Percentiles rank a stretch among this genome's conserved stretches.
These are phyloP conservation scores for Stephania yunnanensis DNA, from an alignment of 164 flowering plant genomes.

Conservation along the genomic window DNA sequence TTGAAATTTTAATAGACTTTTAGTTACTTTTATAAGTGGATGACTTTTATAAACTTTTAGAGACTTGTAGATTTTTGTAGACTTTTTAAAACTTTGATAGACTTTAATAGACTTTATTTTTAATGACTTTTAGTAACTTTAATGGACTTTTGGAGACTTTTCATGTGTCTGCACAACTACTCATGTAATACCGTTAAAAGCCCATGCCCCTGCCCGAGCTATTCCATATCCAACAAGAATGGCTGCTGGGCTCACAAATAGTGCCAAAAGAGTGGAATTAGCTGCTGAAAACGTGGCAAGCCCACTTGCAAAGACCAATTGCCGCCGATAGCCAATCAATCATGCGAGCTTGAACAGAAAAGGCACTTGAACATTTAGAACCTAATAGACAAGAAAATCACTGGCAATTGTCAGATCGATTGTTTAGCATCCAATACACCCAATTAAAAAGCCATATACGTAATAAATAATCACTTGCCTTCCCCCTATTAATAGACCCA, in stretches of 20 bases:
- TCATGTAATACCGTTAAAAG: constrained; percentile 73
- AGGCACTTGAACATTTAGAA: constrained; percentile 95
- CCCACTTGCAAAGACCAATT: constrained; percentile 44
- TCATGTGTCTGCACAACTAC: constrained; percentile 14
- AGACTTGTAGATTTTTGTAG: too few relatives aligned
- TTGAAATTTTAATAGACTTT: too few relatives aligned
- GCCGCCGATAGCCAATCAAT: constrained; percentile 82
- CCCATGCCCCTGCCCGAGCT: constrained; percentile 84
- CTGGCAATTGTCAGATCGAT: constrained; percentile 4
- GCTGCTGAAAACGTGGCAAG: constrained; percentile 58
- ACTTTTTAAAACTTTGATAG: too few relatives aligned
- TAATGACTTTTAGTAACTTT: too few relatives aligned
- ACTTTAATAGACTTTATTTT: too few relatives aligned
- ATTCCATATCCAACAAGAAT: constrained; percentile 94
- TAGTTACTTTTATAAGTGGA: too few relatives aligned
- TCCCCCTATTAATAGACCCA: constrained; percentile 79
- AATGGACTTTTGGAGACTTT: too few relatives aligned
- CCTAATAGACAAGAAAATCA: constrained; percentile 34
- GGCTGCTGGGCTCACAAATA: constrained; percentile 82
- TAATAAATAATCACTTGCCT: constrained; percentile 31
- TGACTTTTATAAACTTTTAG: too few relatives aligned
- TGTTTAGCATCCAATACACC: neutral
- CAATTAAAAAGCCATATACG: neutral
- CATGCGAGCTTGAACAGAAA: constrained; percentile 91
- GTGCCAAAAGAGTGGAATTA: constrained; percentile 56